Percentiles rank a stretch among this genome's conserved stretches.
phyloP scores from a whole-genome alignment of 257 asterid genomes.

The Fraxinus excelsior region DNA sequence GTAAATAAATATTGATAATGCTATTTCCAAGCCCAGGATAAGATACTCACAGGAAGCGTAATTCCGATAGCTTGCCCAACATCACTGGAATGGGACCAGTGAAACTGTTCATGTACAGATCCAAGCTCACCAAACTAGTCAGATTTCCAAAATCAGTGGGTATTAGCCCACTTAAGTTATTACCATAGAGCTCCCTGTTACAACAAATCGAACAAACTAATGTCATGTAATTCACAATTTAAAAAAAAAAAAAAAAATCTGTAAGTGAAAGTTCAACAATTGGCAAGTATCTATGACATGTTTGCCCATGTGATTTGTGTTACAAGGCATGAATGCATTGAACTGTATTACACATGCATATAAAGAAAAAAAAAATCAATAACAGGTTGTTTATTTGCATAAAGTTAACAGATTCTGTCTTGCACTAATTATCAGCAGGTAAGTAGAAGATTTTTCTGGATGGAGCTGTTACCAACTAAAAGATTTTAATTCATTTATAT shows the following conservation, averaged over 20 bases:
- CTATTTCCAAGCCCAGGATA: constrained; percentile 27
- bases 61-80: constrained; percentile 77
- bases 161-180: constrained; percentile 80
- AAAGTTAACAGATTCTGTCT: neutral
- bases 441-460: no score
- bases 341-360: neutral
- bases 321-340: neutral
- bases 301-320: neutral
- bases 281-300: neutral
- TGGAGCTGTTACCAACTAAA: no score
- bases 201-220: constrained; percentile 15
- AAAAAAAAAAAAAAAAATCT: no score
- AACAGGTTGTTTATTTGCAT: neutral
- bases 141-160: constrained; percentile 91
- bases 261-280: neutral
- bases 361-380: neutral
- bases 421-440: neutral
- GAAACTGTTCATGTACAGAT: constrained; percentile 89
- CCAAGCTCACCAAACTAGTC: constrained; percentile 98
- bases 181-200: constrained; percentile 89
- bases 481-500: no score
- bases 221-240: constrained; percentile 7
- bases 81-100: constrained; percentile 84
- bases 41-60: constrained; percentile 87
- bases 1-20: neutral